Evolutionary conservation across 441 rosid genomes (phyloP).

Genomic region (Euphorbia corollata): DNA sequence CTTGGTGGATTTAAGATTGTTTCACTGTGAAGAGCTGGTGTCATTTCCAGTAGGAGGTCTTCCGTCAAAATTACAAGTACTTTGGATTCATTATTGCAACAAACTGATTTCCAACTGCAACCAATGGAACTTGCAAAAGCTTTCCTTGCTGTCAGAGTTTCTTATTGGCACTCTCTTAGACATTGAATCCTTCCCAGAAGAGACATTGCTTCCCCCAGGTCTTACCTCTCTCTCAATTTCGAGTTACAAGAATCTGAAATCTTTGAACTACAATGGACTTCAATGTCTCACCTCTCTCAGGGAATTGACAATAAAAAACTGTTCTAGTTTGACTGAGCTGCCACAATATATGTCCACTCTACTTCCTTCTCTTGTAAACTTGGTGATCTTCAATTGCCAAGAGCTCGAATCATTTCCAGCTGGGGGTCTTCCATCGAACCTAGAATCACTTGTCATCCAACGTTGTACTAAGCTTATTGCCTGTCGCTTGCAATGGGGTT

Average conservation of each 20-base stretch:
- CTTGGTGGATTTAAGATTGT: conserved; percentile 26
- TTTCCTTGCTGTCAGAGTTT: conserved; percentile 30
- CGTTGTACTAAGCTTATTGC: conserved; percentile 14
- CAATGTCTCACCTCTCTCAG: conserved; percentile 23
- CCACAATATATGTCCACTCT: conserved; percentile 16
- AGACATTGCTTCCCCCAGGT: conserved; percentile 32
- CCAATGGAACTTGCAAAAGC: conserved; percentile 28
- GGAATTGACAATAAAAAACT: conserved; percentile 27
- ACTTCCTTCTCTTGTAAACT: conserved; percentile 12
- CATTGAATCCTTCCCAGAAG: conserved; percentile 35
- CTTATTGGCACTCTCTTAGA: conserved; percentile 23
- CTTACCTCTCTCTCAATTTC: conserved; percentile 28
- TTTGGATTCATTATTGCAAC: conserved; percentile 28
- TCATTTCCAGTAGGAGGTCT: conserved; percentile 36
- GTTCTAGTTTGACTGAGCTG: conserved; percentile 18
- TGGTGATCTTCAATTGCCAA: conserved; percentile 16
- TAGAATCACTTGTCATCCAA: conserved; percentile 12
- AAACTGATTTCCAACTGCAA: conserved; percentile 26
- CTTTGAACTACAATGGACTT: conserved; percentile 30
- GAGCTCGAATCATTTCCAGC: conserved; percentile 16
- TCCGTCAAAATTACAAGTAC: conserved; percentile 25
- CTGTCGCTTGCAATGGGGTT: conserved; percentile 11
- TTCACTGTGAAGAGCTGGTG: conserved; percentile 28
- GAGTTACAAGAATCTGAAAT: conserved; percentile 22
- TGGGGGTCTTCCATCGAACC: conserved; percentile 14